phyloP scores from a whole-genome alignment of 2,329 filamentous ascomycete genomes.

The Biscogniauxia marginata region DNA sequence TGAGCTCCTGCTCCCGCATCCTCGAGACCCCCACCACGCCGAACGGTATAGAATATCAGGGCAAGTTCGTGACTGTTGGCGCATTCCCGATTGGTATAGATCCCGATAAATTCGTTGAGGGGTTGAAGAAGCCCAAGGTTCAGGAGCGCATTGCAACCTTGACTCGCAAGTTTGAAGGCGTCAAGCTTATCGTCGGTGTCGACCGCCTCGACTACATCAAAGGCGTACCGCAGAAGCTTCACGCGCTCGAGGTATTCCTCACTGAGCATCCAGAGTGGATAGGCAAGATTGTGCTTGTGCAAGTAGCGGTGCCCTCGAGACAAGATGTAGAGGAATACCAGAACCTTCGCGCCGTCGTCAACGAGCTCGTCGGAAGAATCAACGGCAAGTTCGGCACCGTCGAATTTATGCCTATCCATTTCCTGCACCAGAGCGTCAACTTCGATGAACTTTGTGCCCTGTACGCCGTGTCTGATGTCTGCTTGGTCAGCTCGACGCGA shows the following conservation, averaged over 20 bases:
- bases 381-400: conserved; percentile 97
- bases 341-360: conserved; percentile 90
- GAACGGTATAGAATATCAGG: conserved; percentile 88
- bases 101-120: conserved; percentile 92
- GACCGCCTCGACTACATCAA: conserved; percentile 99
- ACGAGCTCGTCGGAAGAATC: conserved; percentile 94
- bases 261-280: conserved; percentile 98
- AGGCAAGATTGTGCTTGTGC: conserved; percentile 92
- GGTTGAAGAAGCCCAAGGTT: conserved; percentile 79
- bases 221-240: conserved; percentile 94
- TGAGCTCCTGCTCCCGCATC: conserved; percentile 95
- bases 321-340: conserved; percentile 98
- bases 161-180: conserved; percentile 87
- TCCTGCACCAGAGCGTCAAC: conserved; percentile 91
- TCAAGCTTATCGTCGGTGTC: conserved; percentile 95
- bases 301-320: conserved; percentile 90
- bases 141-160: conserved; percentile 83
- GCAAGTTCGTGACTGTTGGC: conserved; percentile 84
- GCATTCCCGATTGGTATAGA: conserved; percentile 98
- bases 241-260: conserved; percentile 93
- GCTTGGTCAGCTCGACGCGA: conserved; percentile 89
- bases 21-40: conserved; percentile 80
- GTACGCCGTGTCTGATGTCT: conserved; percentile 89
- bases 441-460: conserved; percentile 94
- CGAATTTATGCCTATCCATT: conserved; percentile 99